phyloP scores from a whole-genome alignment of 2,329 filamentous ascomycete species.

The Pseudogymnoascus destructans region DNA sequence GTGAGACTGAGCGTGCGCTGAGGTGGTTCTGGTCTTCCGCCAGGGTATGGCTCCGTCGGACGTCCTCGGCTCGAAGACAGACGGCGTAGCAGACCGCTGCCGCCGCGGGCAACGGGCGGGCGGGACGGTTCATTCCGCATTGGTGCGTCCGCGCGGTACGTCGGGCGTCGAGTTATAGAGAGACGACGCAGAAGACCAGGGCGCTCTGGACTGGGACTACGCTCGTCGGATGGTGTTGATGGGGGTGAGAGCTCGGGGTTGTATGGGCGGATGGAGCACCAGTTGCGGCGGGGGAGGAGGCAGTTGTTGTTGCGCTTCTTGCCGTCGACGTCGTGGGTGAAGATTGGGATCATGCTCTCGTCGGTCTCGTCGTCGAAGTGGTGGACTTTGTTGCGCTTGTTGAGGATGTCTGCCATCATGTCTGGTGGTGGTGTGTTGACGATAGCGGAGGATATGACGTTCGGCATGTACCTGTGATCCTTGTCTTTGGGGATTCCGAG shows the following conservation, averaged over 20 bases:
- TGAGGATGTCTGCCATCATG: conserved; percentile 78
- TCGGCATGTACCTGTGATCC: conserved; percentile 94
- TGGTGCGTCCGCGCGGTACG: conserved; percentile 21
- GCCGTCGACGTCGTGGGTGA: conserved; percentile 76
- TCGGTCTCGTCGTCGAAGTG: conserved; percentile 67
- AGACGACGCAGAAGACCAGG: conserved; percentile 23
- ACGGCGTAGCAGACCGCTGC: conserved; percentile 9
- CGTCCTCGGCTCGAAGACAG: conserved; percentile 10
- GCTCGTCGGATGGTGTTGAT: conserved; percentile 45
- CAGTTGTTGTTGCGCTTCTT: conserved; percentile 84
- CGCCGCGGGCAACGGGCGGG: not conserved
- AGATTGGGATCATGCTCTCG: conserved; percentile 92
- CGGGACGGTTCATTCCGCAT: not conserved
- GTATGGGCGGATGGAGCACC: conserved; percentile 86
- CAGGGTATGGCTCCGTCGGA: conserved; percentile 25
- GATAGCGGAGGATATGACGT: conserved; percentile 86
- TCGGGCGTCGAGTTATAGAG: conserved; percentile 24
- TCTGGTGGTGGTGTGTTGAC: conserved; percentile 84
- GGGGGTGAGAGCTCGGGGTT: conserved; percentile 64
- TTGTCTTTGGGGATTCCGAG: conserved; percentile 68
- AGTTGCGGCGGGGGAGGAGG: conserved; percentile 80
- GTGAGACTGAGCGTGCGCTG: conserved; percentile 50
- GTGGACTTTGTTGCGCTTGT: conserved; percentile 77
- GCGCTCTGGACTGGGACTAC: conserved; percentile 28
- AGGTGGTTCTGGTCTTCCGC: conserved; percentile 31